Conservation (phyloP, 2,329 filamentous ascomycete species). For the Ascochyta koolunga region DNA sequence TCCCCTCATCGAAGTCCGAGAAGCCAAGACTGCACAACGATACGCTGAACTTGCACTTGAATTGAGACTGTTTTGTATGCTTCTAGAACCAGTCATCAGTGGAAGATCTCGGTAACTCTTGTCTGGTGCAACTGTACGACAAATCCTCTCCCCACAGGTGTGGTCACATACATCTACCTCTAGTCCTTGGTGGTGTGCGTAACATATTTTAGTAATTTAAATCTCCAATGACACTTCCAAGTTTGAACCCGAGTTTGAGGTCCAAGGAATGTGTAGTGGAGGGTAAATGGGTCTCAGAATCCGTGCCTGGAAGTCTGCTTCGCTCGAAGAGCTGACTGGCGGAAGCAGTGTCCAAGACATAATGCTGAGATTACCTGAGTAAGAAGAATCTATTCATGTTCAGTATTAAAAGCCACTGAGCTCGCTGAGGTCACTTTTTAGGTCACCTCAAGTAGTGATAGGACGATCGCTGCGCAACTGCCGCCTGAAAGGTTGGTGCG, state of each 20-base stretch:
- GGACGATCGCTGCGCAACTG: background rate
- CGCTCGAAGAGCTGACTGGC: background rate
- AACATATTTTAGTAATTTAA: background rate
- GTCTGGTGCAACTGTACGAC: background rate
- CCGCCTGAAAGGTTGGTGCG: background rate
- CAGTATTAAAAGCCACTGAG: background rate
- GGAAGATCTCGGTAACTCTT: background rate
- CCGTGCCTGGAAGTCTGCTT: background rate
- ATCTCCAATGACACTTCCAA: background rate
- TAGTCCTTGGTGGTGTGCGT: background rate
- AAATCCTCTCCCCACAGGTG: background rate
- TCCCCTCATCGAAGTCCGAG: slow-evolving; percentile 40
- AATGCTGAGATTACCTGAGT: background rate
- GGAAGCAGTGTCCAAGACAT: background rate
- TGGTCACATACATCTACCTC: background rate
- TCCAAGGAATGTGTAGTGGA: background rate
- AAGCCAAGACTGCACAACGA: slow-evolving; percentile 24
- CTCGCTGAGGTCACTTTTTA: background rate
- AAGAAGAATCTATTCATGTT: background rate
- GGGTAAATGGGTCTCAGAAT: background rate
- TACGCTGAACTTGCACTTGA: slow-evolving; percentile 11
- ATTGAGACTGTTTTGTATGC: slow-evolving; percentile 20
- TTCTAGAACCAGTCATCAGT: background rate
- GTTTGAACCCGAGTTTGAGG: background rate
- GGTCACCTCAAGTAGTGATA: background rate